These are phyloP conservation scores for Ogataea salicorniae DNA, from an alignment of 805 yeast genomes.

Conservation along the genomic window DNA sequence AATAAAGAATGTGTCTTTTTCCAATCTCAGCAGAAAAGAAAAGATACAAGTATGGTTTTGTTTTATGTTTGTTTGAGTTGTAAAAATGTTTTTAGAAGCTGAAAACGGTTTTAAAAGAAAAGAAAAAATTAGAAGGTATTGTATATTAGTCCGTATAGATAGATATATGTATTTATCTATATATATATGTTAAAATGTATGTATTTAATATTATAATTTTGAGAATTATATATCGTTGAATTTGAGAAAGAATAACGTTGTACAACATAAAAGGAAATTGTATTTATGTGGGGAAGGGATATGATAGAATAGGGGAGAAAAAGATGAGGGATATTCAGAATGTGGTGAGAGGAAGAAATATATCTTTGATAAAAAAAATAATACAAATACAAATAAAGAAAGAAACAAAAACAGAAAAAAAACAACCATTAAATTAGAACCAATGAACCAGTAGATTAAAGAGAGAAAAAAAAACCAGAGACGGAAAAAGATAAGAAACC, in stretches of 20 bases:
- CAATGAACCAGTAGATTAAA: not conserved
- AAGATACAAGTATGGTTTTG: slow-evolving; percentile 91
- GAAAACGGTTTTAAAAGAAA: not conserved
- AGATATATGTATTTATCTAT: not conserved
- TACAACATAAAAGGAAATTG: too few relatives aligned
- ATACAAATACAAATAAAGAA: not conserved
- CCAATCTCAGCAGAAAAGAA: slow-evolving; percentile 92
- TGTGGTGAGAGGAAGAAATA: not conserved
- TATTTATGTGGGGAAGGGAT: too few relatives aligned
- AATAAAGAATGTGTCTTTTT: slow-evolving; percentile 91
- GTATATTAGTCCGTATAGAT: slow-evolving; percentile 16
- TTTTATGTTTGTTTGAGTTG: slow-evolving; percentile 90
- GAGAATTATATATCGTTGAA: too few relatives aligned
- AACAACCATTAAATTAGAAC: not conserved
- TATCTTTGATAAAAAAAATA: not conserved
- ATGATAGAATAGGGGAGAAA: slow-evolving; percentile 40
- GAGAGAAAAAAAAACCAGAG: not conserved
- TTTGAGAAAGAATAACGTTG: too few relatives aligned
- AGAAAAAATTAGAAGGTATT: too few relatives aligned
- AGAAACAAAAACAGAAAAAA: not conserved
- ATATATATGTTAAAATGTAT: too few relatives aligned
- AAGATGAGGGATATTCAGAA: not conserved
- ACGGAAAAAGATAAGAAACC: not conserved
- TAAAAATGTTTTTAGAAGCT: slow-evolving; percentile 59
- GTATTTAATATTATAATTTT: too few relatives aligned